These are phyloP conservation scores for Diaporthe capsici DNA, from an alignment of 2,329 filamentous ascomycete genomes.

Conservation along the genomic window DNA sequence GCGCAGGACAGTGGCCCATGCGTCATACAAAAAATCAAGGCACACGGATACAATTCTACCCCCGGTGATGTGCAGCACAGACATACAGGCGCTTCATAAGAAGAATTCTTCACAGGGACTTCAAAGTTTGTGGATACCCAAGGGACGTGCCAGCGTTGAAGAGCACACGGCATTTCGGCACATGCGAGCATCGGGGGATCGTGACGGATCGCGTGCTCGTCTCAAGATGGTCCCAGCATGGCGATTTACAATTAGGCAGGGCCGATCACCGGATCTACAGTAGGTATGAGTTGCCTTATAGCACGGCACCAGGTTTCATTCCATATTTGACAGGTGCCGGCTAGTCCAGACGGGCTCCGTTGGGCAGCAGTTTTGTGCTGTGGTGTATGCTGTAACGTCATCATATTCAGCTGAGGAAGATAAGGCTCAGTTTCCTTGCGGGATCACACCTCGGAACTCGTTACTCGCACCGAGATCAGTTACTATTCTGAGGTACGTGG, in stretches of 20 bases:
- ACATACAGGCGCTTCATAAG: not conserved
- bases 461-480: not conserved
- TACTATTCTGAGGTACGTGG: not conserved
- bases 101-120: not conserved
- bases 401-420: not conserved
- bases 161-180: not conserved
- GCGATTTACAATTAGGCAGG: not conserved
- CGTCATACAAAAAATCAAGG: not conserved
- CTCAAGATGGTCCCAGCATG: not conserved
- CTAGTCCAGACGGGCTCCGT: not conserved
- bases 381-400: not conserved
- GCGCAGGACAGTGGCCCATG: not conserved
- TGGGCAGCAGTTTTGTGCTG: not conserved
- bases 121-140: not conserved
- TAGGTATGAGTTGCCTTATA: not conserved
- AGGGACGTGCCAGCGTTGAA: not conserved
- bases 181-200: not conserved
- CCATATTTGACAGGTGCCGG: not conserved
- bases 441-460: not conserved
- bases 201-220: not conserved
- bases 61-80: not conserved
- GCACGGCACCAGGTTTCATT: not conserved
- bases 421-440: not conserved
- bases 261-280: not conserved
- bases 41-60: not conserved